Evolutionary conservation across 495 filamentous ascomycete species (phyloP), one percentile per base, ranked within the genome.

Genomic region (Penicillium odoratum): DNA sequence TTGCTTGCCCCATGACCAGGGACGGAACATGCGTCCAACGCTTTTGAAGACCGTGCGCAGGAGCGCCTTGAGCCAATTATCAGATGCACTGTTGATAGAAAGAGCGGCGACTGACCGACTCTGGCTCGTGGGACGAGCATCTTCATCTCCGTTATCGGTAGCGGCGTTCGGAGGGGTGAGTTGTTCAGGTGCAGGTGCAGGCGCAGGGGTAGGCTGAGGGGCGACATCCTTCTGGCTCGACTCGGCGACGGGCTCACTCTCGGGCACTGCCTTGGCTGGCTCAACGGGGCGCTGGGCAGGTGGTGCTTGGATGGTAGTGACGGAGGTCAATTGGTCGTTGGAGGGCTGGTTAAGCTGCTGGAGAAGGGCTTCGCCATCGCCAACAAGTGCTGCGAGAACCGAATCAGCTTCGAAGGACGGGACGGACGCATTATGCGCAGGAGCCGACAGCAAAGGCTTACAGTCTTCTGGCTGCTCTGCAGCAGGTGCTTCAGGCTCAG

Each of bases 101-200:
- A 78, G 69, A 66, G 74, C 74, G 55, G 69, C 69, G 50, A 77
- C 73, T 69, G 76, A 78, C 69, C 70, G 76, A 58, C 72, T 75
- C 66, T 76, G 73, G 64, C 72, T 78, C 61, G 62, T 34, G 13
- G 75, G 68, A 57, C 70, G 71, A 71, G 71, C 61, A 50, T 73
- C 72, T 51, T 71, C 74, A 31, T 69, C 67, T 50, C 60, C 50
- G 11, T 72, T 60, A 38, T 64, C 47, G 31, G 62, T 46, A 29
- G 60, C 43, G 52, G 59, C 40, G 38, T 58, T 56, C 11, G 33
- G 36, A n/a, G 57, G 40, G 29, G 59, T 42, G 47, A 56, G 16
- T 47, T 64, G 15, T 47, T 64, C 66, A 28, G 36, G 16, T 25
- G 53, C 28, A n/a, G 16, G 16, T 9, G n/a, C 31, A 18, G 48